phyloP scores from a whole-genome alignment of 2,329 filamentous ascomycete genomes.

The Fusarium sp. region DNA sequence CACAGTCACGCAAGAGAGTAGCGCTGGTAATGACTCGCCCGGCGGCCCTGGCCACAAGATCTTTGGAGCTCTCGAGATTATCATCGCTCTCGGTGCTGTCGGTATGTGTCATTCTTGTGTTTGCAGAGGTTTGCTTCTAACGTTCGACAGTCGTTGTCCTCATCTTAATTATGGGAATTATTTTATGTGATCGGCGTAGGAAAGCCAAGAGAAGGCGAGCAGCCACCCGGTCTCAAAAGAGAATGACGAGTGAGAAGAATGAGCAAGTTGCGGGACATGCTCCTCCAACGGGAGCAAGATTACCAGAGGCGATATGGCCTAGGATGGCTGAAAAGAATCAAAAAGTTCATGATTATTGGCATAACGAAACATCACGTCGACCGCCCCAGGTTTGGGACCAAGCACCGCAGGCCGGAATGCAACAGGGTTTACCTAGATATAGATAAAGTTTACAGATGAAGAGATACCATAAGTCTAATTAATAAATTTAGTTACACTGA shows the following conservation, averaged over 20 bases:
- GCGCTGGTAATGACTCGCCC: background rate
- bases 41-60: slow-evolving; percentile 15
- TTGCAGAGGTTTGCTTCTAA: background rate
- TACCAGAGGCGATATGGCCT: slow-evolving; percentile 31
- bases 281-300: background rate
- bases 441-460: slow-evolving; percentile 3
- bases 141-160: slow-evolving; percentile 9
- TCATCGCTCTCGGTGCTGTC: slow-evolving; percentile 42
- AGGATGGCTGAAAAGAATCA: slow-evolving; percentile 36
- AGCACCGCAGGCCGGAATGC: slow-evolving; percentile 18
- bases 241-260: slow-evolving; percentile 16
- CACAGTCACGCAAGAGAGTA: slow-evolving; percentile 30
- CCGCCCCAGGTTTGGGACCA: slow-evolving; percentile 19
- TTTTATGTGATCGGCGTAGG: slow-evolving; percentile 36
- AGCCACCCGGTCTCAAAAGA: background rate
- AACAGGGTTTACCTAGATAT: slow-evolving; percentile 22
- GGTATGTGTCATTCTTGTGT: background rate
- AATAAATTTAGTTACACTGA: no score
- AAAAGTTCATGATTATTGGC: slow-evolving; percentile 40
- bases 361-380: slow-evolving; percentile 15
- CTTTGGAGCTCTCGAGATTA: slow-evolving; percentile 37
- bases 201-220: slow-evolving; percentile 32
- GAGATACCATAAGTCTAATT: background rate
- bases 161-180: slow-evolving; percentile 31
- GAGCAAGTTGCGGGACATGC: background rate